Evolutionary conservation across 805 yeast genomes (phyloP).

Genomic region (Ogataea wickerhamii): DNA sequence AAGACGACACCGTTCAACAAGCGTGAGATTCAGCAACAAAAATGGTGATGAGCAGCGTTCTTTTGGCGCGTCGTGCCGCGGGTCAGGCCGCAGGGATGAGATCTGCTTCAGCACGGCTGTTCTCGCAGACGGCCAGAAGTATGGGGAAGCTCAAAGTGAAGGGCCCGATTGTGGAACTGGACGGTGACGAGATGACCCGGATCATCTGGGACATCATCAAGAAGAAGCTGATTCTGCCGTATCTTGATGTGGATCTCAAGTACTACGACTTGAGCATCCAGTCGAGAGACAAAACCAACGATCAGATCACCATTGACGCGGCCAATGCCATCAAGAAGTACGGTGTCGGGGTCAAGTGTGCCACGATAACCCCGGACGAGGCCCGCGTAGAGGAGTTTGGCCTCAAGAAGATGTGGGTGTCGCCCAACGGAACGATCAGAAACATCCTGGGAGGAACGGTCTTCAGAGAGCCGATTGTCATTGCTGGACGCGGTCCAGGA

Average conservation of each 20-base stretch:
- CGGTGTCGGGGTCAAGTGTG: constrained; percentile 83
- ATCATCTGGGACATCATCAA: constrained; percentile 78
- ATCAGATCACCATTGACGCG: constrained; percentile 72
- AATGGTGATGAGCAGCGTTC: background rate
- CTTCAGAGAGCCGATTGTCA: constrained; percentile 79
- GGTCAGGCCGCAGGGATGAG: background rate
- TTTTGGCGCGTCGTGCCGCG: background rate
- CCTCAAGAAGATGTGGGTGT: constrained; percentile 78
- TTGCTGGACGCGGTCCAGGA: constrained; percentile 40
- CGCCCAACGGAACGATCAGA: constrained; percentile 83
- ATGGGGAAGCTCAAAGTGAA: constrained; percentile 63
- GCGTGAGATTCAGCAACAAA: too few relatives aligned
- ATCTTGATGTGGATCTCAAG: constrained; percentile 67
- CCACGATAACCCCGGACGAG: constrained; percentile 83
- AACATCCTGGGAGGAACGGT: constrained; percentile 81
- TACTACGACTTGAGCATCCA: constrained; percentile 72
- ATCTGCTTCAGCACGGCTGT: constrained; percentile 22
- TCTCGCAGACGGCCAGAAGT: constrained; percentile 24
- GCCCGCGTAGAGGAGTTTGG: constrained; percentile 70
- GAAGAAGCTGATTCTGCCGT: constrained; percentile 62
- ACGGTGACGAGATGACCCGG: constrained; percentile 86
- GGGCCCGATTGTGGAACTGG: constrained; percentile 73
- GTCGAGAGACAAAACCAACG: constrained; percentile 67
- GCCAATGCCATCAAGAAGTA: constrained; percentile 70
- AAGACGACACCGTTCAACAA: too few relatives aligned